Evolutionary conservation across 768 basidiomycete species (phyloP).

Genomic region (Cubamyces lactineus): DNA sequence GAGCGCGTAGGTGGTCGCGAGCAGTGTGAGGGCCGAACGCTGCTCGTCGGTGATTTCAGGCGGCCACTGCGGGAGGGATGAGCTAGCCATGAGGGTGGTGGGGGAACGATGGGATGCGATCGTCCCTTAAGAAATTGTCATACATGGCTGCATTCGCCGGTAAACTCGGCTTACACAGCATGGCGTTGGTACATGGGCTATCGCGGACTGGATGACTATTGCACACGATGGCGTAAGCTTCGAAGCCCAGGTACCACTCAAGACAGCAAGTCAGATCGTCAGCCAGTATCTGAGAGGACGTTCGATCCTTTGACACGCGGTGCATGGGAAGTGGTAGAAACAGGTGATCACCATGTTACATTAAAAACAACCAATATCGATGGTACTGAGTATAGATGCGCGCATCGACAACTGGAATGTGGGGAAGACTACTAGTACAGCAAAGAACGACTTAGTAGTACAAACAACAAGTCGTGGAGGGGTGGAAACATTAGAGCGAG

Average conservation of each 20-base stretch:
- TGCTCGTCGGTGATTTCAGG: conserved; percentile 64
- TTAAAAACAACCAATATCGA: too few relatives aligned
- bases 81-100: conserved; percentile 13
- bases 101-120: neutral
- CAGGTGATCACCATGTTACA: too few relatives aligned
- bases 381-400: too few relatives aligned
- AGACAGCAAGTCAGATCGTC: too few relatives aligned
- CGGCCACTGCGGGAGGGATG: conserved; percentile 58
- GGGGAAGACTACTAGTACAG: too few relatives aligned
- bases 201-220: neutral
- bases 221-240: conserved; percentile 9
- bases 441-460: too few relatives aligned
- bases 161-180: neutral
- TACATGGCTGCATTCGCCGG: neutral
- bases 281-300: too few relatives aligned
- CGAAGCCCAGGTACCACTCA: too few relatives aligned
- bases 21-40: conserved; percentile 57
- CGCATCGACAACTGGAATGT: too few relatives aligned
- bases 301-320: too few relatives aligned
- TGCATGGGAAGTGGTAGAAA: too few relatives aligned
- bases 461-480: too few relatives aligned
- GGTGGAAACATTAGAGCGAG: neutral
- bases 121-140: neutral
- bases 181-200: neutral
- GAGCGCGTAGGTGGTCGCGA: conserved; percentile 83